Percentiles rank a stretch among this genome's conserved stretches.
phyloP scores from a whole-genome alignment of 768 basidiomycete genomes.

The Trametes punicea region DNA sequence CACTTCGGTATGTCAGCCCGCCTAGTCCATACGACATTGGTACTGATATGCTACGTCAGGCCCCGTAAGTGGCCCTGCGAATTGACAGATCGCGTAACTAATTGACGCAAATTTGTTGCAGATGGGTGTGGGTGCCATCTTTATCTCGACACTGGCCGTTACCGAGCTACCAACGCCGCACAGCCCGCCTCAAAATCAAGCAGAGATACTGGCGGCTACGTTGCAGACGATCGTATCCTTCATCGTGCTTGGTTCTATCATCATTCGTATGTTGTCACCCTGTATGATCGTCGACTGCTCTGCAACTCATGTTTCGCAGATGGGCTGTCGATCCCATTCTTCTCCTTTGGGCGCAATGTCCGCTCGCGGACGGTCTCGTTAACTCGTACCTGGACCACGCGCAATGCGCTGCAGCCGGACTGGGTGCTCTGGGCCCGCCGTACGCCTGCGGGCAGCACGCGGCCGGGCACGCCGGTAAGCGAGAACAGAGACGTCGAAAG shows the following conservation, averaged over 20 bases:
- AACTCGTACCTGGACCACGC: conserved; percentile 41
- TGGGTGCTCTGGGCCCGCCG: conserved; percentile 42
- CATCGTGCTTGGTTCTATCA: conserved; percentile 81
- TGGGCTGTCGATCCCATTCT: conserved; percentile 68
- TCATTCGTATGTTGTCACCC: conserved; percentile 55
- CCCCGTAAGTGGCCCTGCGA: background rate
- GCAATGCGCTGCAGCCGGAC: conserved; percentile 35
- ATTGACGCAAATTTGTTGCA: conserved; percentile 26
- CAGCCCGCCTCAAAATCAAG: conserved; percentile 59
- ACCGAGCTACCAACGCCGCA: conserved; percentile 55
- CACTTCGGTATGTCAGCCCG: conserved; percentile 66
- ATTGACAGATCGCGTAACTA: background rate
- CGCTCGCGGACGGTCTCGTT: conserved; percentile 47
- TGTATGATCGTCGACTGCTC: background rate
- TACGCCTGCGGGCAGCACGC: conserved; percentile 10
- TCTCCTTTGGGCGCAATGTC: conserved; percentile 48
- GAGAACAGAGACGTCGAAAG: conserved; percentile 5
- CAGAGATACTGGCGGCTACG: conserved; percentile 67
- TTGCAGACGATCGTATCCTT: conserved; percentile 87
- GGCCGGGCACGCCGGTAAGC: conserved; percentile 1
- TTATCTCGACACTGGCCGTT: conserved; percentile 75
- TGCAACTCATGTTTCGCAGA: conserved; percentile 36
- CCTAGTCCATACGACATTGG: background rate
- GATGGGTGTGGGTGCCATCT: conserved; percentile 93
- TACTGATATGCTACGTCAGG: background rate